These are phyloP conservation scores for Verticillium albo-atrum DNA, from an alignment of 2,329 filamentous ascomycete genomes.

Conservation along the genomic window DNA sequence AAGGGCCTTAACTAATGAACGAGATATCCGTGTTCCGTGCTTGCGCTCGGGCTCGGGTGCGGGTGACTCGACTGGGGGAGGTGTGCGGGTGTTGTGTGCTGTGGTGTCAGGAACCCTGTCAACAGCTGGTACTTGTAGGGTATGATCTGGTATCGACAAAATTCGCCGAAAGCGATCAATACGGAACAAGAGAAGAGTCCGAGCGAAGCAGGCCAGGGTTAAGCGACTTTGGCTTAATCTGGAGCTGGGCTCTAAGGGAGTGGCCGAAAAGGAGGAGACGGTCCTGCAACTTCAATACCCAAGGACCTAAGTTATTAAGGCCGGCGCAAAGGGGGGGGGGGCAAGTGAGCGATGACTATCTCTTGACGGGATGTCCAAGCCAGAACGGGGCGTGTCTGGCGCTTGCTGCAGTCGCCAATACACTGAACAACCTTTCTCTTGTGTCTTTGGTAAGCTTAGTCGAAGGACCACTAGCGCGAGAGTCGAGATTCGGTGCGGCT, in stretches of 20 bases:
- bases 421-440: neutral
- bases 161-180: conserved; percentile 12
- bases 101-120: conserved; percentile 9
- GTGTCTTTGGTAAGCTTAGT: neutral
- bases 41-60: conserved; percentile 9
- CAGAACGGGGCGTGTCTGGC: neutral
- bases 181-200: conserved; percentile 12
- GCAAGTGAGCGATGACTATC: neutral
- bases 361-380: neutral
- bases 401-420: conserved; percentile 8
- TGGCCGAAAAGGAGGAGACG: conserved; percentile 6
- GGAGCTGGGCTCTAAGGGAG: conserved; percentile 6
- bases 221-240: conserved; percentile 4
- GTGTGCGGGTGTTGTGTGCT: neutral
- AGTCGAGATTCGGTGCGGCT: neutral
- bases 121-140: conserved; percentile 1
- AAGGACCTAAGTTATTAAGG: neutral
- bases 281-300: neutral
- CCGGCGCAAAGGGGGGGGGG: neutral
- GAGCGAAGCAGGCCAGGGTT: conserved; percentile 6
- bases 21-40: neutral
- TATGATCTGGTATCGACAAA: conserved; percentile 6
- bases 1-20: neutral
- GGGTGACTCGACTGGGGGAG: neutral
- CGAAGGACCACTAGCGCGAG: neutral